phyloP scores from a whole-genome alignment of 257 asterid genomes.

The Catharanthus roseus region DNA sequence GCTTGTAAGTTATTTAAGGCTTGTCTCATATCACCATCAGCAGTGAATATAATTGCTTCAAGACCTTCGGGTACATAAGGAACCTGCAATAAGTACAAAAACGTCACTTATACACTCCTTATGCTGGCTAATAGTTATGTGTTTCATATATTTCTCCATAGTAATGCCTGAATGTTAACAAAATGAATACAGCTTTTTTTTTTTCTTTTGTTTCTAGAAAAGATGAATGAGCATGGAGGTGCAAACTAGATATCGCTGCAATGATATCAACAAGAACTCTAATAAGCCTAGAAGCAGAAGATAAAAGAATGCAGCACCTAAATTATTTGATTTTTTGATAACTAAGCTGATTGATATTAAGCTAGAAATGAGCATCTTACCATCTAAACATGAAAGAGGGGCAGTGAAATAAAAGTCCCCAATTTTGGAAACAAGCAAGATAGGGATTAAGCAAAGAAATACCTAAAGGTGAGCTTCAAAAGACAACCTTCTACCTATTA shows the following conservation, averaged over 20 bases:
- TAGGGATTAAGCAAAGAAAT: not conserved
- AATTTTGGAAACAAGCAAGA: not conserved
- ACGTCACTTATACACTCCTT: not conserved
- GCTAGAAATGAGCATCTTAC: not conserved
- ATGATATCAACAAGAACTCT: not conserved
- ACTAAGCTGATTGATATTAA: not conserved
- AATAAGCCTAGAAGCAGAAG: not conserved
- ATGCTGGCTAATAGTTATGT: too few species aligned
- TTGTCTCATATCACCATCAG: constrained; percentile 99
- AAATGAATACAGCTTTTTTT: not conserved
- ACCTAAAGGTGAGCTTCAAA: not conserved
- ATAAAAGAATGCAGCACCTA: not conserved
- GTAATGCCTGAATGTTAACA: not conserved
- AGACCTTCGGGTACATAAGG: constrained; percentile 96
- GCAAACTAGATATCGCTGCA: not conserved
- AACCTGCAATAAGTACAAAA: constrained; percentile 42
- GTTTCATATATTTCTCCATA: not conserved
- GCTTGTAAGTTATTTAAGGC: constrained; percentile 98
- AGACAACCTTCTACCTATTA: not conserved
- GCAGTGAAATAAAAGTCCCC: not conserved
- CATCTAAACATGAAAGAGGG: not conserved
- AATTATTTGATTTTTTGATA: not conserved
- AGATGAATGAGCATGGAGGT: not conserved
- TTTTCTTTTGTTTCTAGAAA: not conserved
- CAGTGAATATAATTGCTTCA: constrained; percentile 93